Conservation (phyloP, 371 early-diverging fungal species). For the Mortierella sp. region DNA sequence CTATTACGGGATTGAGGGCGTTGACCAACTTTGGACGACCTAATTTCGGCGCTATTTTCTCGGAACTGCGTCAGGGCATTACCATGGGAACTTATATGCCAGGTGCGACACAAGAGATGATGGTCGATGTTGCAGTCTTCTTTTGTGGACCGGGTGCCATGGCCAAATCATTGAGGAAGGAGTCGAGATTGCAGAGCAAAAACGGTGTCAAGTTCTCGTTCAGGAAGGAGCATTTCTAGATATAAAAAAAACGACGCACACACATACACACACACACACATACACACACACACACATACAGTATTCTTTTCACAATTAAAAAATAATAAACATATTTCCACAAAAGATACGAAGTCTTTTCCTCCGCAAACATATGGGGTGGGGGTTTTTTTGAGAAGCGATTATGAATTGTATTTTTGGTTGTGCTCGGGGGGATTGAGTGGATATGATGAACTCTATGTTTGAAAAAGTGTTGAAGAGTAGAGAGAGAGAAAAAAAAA, state of each 20-base stretch:
- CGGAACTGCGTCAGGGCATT: constrained; percentile 60
- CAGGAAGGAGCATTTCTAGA: constrained; percentile 71
- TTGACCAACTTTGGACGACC: constrained; percentile 75
- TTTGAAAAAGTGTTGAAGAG: not conserved
- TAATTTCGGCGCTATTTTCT: constrained; percentile 67
- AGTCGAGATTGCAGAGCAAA: constrained; percentile 54
- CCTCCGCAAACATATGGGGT: too few species aligned
- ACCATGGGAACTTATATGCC: constrained; percentile 57
- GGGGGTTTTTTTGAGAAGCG: not conserved
- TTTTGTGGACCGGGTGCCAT: constrained; percentile 75
- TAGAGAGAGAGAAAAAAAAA: not conserved
- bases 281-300: not conserved
- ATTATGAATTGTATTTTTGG: not conserved
- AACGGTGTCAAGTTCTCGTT: constrained; percentile 62
- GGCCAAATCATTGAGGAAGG: constrained; percentile 60
- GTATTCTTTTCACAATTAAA: not conserved
- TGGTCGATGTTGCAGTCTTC: constrained; percentile 71
- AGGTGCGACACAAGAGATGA: constrained; percentile 34
- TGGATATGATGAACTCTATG: constrained; percentile 4
- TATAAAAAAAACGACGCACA: too few species aligned
- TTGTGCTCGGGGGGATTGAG: not conserved
- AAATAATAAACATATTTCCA: not conserved
- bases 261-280: not conserved
- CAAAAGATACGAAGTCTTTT: too few species aligned
- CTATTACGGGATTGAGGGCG: constrained; percentile 69